Evolutionary conservation across 2,329 filamentous ascomycete species (phyloP).

Genomic region (Alternaria solani): DNA sequence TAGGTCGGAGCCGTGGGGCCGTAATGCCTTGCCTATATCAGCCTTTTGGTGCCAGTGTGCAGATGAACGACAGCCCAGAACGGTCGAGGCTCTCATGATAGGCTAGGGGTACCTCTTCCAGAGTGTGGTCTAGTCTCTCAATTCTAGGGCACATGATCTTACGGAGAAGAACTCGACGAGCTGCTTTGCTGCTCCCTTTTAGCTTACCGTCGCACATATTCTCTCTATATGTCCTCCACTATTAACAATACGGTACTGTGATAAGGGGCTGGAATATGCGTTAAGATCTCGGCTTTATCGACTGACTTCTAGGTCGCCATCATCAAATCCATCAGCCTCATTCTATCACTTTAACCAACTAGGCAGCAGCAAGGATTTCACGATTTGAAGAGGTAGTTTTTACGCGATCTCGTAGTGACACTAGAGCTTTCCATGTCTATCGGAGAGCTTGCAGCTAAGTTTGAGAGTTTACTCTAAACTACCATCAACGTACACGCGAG

Average conservation of each 20-base stretch:
- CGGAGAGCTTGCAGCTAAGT: neutral
- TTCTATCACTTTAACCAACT: neutral
- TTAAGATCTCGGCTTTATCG: neutral
- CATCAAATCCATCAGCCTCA: neutral
- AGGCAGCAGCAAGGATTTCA: neutral
- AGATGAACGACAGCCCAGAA: neutral
- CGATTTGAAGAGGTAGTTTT: neutral
- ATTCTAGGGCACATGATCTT: neutral
- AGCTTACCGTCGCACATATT: neutral
- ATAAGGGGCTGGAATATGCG: neutral
- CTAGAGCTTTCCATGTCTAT: neutral
- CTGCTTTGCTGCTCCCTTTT: neutral
- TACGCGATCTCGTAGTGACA: too few species aligned
- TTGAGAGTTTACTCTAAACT: neutral
- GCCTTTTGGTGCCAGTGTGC: conserved; percentile 5
- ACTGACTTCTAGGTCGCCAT: neutral
- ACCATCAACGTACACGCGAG: neutral
- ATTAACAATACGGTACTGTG: neutral
- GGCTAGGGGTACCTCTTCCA: neutral
- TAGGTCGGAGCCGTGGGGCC: conserved; percentile 32
- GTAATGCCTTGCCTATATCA: conserved; percentile 16
- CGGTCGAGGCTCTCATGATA: neutral
- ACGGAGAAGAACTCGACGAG: neutral
- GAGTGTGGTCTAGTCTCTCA: neutral
- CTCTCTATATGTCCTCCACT: neutral